Percentiles rank a stretch among this genome's conserved stretches.
Conservation (phyloP, 2,329 filamentous ascomycete species). For the Zopfia rhizophila region DNA sequence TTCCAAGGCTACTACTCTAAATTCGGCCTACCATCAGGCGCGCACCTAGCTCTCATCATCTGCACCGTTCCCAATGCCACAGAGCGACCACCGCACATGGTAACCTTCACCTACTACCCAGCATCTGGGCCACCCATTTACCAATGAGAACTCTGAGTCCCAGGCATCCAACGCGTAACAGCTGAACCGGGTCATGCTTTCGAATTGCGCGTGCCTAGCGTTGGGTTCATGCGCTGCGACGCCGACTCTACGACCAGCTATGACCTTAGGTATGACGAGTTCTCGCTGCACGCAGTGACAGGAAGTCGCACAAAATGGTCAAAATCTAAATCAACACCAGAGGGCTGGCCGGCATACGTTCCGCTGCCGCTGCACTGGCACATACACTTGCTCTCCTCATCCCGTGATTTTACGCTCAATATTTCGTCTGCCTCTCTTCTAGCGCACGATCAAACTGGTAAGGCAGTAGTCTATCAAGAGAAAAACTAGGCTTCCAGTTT, state of each 20-base stretch:
- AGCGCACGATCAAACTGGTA: constrained; percentile 40
- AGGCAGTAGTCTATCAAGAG: constrained; percentile 58
- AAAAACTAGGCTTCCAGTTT: constrained; percentile 63
- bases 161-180: constrained; percentile 49
- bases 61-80: constrained; percentile 57
- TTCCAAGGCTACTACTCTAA: constrained; percentile 65
- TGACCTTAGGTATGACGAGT: constrained; percentile 40
- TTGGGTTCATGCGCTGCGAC: constrained; percentile 52
- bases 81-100: constrained; percentile 53
- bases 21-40: constrained; percentile 59
- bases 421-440: constrained; percentile 45
- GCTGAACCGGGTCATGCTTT: constrained; percentile 48
- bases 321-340: constrained; percentile 51
- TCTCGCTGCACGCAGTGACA: constrained; percentile 54
- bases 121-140: constrained; percentile 43
- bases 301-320: constrained; percentile 53
- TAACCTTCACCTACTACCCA: constrained; percentile 63
- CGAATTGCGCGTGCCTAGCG: constrained; percentile 51
- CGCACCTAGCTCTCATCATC: constrained; percentile 59
- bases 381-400: constrained; percentile 58
- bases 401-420: constrained; percentile 51
- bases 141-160: constrained; percentile 57
- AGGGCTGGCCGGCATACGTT: constrained; percentile 57
- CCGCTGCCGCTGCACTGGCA: constrained; percentile 64
- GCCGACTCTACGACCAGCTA: constrained; percentile 53